These are phyloP conservation scores for Colletotrichum salicis DNA, from an alignment of 2,329 filamentous ascomycete species.

Conservation along the genomic window DNA sequence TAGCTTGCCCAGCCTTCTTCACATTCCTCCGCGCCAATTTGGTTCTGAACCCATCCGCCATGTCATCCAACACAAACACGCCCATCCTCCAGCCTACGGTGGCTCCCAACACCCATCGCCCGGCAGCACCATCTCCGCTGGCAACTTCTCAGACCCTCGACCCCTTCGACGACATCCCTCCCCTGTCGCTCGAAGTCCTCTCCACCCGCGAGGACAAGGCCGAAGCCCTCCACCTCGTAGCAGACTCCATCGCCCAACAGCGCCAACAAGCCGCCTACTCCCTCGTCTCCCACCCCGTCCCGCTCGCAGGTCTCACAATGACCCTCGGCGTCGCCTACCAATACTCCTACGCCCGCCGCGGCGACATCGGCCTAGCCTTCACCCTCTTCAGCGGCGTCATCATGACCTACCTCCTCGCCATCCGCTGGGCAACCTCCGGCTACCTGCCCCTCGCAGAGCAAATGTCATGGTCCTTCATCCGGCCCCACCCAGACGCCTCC, in stretches of 20 bases:
- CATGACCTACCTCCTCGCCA: slow-evolving; percentile 70
- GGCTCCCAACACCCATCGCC: slow-evolving; percentile 45
- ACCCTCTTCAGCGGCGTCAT: slow-evolving; percentile 70
- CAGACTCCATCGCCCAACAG: slow-evolving; percentile 86
- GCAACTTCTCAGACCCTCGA: slow-evolving; percentile 53
- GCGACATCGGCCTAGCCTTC: slow-evolving; percentile 65
- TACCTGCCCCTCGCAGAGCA: slow-evolving; percentile 73
- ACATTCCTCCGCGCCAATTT: slow-evolving; percentile 84
- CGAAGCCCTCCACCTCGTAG: slow-evolving; percentile 77
- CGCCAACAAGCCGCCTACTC: slow-evolving; percentile 72
- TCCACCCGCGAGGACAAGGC: slow-evolving; percentile 68
- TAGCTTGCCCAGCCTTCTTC: slow-evolving; percentile 76
- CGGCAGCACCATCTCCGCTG: slow-evolving; percentile 49
- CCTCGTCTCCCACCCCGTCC: slow-evolving; percentile 72
- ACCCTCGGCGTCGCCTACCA: slow-evolving; percentile 58
- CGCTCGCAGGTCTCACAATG: slow-evolving; percentile 58
- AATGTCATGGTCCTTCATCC: slow-evolving; percentile 71
- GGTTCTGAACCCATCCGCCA: slow-evolving; percentile 69
- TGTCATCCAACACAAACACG: slow-evolving; percentile 73
- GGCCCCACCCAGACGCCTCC: slow-evolving; percentile 43
- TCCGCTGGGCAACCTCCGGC: slow-evolving; percentile 68
- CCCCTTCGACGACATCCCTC: slow-evolving; percentile 64
- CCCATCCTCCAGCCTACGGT: slow-evolving; percentile 66
- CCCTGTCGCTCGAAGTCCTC: slow-evolving; percentile 70
- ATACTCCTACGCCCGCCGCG: slow-evolving; percentile 54